Conservation (phyloP, 2,329 filamentous ascomycete species). For the Aspergillus spinulosporus region DNA sequence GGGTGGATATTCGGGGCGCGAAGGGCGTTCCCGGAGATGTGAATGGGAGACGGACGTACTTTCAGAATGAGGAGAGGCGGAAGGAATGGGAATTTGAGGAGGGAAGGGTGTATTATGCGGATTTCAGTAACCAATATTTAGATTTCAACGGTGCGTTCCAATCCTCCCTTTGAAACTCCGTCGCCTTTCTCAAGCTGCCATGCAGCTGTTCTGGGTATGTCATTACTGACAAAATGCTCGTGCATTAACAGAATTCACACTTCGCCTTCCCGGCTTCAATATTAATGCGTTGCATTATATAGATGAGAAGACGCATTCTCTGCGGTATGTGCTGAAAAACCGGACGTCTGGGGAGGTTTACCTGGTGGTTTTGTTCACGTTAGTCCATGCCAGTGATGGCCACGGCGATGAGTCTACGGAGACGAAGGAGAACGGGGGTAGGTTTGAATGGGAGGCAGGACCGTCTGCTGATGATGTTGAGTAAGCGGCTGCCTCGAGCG, state of each 20-base stretch:
- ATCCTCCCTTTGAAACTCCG: background rate
- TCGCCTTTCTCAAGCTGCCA: too few relatives aligned
- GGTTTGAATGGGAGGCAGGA: slow-evolving; percentile 28
- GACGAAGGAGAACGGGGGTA: slow-evolving; percentile 20
- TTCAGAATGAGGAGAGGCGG: slow-evolving; percentile 57
- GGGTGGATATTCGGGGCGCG: slow-evolving; percentile 47
- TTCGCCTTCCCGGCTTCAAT: slow-evolving; percentile 41
- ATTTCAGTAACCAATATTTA: slow-evolving; percentile 90
- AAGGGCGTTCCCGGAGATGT: slow-evolving; percentile 55
- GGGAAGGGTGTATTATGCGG: slow-evolving; percentile 61
- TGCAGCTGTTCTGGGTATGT: too few relatives aligned
- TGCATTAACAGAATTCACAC: slow-evolving; percentile 35
- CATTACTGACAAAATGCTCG: too few relatives aligned
- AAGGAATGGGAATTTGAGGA: slow-evolving; percentile 62
- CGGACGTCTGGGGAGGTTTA: slow-evolving; percentile 71
- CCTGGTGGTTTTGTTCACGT: slow-evolving; percentile 76
- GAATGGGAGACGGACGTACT: slow-evolving; percentile 61
- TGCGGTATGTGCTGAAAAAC: slow-evolving; percentile 92
- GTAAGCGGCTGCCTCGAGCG: slow-evolving; percentile 1
- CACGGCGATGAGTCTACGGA: slow-evolving; percentile 5
- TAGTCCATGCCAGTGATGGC: slow-evolving; percentile 53
- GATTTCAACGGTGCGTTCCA: slow-evolving; percentile 69
- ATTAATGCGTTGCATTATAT: slow-evolving; percentile 42
- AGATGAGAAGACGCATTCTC: slow-evolving; percentile 72
- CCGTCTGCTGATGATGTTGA: slow-evolving; percentile 24